A percentile compares a stretch with the other conserved stretches of the same genome.
Evolutionary conservation across 2,329 filamentous ascomycete species (phyloP).

Genomic region (Phialocephala subalpina): DNA sequence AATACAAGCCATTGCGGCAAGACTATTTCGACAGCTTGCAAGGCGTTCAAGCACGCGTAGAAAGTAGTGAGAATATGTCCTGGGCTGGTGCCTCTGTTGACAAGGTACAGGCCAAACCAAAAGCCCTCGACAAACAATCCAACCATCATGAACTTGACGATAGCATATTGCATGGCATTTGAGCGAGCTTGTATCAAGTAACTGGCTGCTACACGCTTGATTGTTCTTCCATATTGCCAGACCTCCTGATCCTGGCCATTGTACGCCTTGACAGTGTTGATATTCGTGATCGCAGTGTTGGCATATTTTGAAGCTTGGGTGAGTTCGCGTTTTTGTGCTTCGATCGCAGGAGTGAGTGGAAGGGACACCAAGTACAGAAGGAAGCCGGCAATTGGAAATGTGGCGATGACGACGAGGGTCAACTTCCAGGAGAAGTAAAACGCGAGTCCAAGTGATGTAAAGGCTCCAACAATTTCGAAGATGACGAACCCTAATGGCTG

Average conservation of each 20-base stretch:
- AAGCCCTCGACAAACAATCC: conserved; percentile 88
- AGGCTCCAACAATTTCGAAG: conserved; percentile 68
- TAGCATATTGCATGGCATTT: conserved; percentile 76
- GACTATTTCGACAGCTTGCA: conserved; percentile 77
- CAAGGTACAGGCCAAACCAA: conserved; percentile 81
- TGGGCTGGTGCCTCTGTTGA: conserved; percentile 63
- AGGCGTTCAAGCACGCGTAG: conserved; percentile 79
- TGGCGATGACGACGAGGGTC: conserved; percentile 79
- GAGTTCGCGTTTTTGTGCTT: conserved; percentile 72
- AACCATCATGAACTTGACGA: conserved; percentile 77
- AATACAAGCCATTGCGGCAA: conserved; percentile 81
- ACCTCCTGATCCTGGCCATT: conserved; percentile 78
- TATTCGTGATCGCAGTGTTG: conserved; percentile 73
- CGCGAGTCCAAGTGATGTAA: conserved; percentile 74
- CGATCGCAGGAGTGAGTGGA: conserved; percentile 70
- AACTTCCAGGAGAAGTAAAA: conserved; percentile 85
- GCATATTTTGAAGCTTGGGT: conserved; percentile 75
- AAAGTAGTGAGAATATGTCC: conserved; percentile 84
- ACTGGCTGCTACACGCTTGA: conserved; percentile 64
- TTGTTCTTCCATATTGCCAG: conserved; percentile 66
- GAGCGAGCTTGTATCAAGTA: conserved; percentile 75
- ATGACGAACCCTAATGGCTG: conserved; percentile 78
- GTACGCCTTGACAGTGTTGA: conserved; percentile 88
- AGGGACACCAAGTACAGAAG: conserved; percentile 67
- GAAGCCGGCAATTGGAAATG: conserved; percentile 71